phyloP scores from a whole-genome alignment of 192 early-diverging fungal genomes.

The Allomyces javanicus region DNA sequence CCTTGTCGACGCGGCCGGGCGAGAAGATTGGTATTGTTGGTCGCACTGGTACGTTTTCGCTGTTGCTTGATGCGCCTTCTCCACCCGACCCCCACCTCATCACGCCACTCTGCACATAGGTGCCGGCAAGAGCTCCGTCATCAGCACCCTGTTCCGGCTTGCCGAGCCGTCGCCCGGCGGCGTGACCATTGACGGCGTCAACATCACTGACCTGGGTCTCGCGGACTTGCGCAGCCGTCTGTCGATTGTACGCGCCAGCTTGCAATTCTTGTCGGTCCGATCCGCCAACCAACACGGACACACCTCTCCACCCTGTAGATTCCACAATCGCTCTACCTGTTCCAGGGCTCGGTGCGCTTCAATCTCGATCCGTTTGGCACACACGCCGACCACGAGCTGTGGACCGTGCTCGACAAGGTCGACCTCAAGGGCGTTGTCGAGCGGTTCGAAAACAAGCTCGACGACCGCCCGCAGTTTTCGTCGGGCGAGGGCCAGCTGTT shows the following conservation, averaged over 20 bases:
- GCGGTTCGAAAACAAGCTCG: not conserved
- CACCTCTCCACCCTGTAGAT: too few species aligned
- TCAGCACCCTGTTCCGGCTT: conserved; percentile 54
- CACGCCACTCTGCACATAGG: not conserved
- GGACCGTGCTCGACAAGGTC: conserved; percentile 35
- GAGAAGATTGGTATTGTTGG: not conserved
- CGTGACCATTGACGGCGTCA: conserved; percentile 52
- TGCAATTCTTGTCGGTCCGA: too few species aligned
- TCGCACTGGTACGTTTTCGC: not conserved
- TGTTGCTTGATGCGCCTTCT: not conserved
- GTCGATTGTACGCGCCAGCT: conserved; percentile 38
- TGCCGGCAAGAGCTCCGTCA: conserved; percentile 52
- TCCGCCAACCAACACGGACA: too few species aligned
- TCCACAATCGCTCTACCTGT: too few species aligned
- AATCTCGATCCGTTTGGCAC: conserved; percentile 49
- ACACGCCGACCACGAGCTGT: conserved; percentile 44
- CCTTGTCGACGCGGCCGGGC: not conserved
- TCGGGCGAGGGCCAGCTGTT: conserved; percentile 35
- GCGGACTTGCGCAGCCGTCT: conserved; percentile 56
- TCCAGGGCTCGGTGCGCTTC: conserved; percentile 12
- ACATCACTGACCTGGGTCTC: conserved; percentile 50
- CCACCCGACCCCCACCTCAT: too few species aligned
- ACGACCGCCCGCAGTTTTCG: too few species aligned
- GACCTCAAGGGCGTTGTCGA: conserved; percentile 10
- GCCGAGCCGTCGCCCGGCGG: conserved; percentile 43